Conservation (phyloP, 2,329 filamentous ascomycete genomes). For the Diaporthe citriasiana region DNA sequence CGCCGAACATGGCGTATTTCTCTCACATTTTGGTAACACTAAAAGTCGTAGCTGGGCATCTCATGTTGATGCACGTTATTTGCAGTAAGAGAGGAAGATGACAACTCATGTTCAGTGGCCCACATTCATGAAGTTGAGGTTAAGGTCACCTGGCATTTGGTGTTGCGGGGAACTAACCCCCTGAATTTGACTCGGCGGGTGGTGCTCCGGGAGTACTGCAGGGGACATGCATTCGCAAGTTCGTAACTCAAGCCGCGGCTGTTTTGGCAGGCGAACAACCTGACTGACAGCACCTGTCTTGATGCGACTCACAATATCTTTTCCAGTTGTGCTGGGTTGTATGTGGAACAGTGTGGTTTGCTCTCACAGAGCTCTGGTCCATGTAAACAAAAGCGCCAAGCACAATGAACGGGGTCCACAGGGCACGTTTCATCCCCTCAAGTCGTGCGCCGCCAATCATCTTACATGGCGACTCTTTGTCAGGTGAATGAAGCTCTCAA, state of each 20-base stretch:
- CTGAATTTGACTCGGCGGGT: conserved; percentile 39
- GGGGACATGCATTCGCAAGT: not conserved
- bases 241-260: not conserved
- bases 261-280: not conserved
- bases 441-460: conserved; percentile 43
- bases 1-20: conserved; percentile 42
- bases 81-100: not conserved
- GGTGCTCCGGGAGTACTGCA: conserved; percentile 36
- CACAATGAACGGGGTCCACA: not conserved
- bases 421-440: conserved; percentile 4
- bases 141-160: conserved; percentile 20
- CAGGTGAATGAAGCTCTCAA: not conserved
- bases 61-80: too few relatives aligned
- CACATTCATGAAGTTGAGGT: conserved; percentile 7
- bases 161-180: conserved; percentile 40
- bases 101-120: not conserved
- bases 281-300: not conserved
- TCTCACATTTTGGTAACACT: conserved; percentile 29
- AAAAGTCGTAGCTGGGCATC: not conserved
- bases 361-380: not conserved
- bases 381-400: not conserved
- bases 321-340: not conserved
- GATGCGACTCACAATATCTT: not conserved
- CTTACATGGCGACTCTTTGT: conserved; percentile 36
- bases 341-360: not conserved